Base-by-base conservation (phyloP, 73 alveolate genomes). In the Paraurostyla sp. region DNA sequence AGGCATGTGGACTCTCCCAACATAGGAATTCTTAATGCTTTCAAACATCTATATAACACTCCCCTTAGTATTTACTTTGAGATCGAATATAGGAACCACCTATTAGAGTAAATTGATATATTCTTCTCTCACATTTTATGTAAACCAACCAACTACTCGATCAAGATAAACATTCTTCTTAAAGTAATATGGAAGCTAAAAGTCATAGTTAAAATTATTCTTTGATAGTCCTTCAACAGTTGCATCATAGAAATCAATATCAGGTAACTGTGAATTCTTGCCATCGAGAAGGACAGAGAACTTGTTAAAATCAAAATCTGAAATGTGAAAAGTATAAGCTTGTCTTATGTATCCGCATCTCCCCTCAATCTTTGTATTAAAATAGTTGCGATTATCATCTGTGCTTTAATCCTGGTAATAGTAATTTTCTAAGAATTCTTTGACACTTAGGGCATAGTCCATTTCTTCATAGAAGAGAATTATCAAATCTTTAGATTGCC, bases 331-430 rank as follows among this genome's bases (percentile, higher is more conserved):
- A 23, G 91, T 4, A 27, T 81, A 81, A 27, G 81, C 91, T 23
- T 58, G 50, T 59, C 91, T 81, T 1, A 81, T 56, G 41, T 81
- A 81, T 0, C 91, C 91, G 35, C 91, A 81, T 43, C 91, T 56
- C 38, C 83, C 76, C 46, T 78, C 89, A 16, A 78, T 54, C 29
- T 36, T 50, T 9, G n/a, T 49, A 73, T 40, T 45, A 73, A 65
- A 65, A 22, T 6, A 48, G 59, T 73, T 25, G 16, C 7, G 7
- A 25, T 11, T 41, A 32, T 40, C 42, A 7, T 38, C 7, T 41
- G 25, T 18, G 11, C 36, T 43, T 62, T 81, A 7, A 32, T 54
- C 71, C 25, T 38, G 58, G 40, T 35, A 41, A 71, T 25, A 58
- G 58, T 81, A 81, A 42, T 40, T 25, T 9, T 81, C 82, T 9